phyloP scores from a whole-genome alignment of 2,329 filamentous ascomycete genomes.

The Lasiodiplodia citricola region DNA sequence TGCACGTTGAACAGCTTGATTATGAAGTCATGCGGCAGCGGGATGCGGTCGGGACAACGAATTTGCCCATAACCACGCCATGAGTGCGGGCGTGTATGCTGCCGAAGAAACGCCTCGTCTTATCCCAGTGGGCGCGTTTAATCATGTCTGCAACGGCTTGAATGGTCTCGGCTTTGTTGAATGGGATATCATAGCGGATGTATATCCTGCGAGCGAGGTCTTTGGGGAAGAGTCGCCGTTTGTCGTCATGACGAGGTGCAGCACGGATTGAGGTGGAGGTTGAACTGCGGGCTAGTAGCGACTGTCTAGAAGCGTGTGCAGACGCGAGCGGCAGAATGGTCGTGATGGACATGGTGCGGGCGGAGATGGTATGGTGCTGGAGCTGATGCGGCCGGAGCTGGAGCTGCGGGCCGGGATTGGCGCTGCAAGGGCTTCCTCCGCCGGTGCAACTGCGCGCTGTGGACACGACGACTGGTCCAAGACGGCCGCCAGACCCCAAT shows the following conservation, averaged over 20 bases:
- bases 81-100: conserved; percentile 55
- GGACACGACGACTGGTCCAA: conserved; percentile 23
- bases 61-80: conserved; percentile 54
- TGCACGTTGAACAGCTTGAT: conserved; percentile 59
- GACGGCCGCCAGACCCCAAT: conserved; percentile 2
- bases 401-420: conserved; percentile 6
- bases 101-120: conserved; percentile 44
- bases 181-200: conserved; percentile 49
- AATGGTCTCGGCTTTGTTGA: conserved; percentile 51
- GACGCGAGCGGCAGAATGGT: neutral
- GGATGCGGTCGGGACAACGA: conserved; percentile 44
- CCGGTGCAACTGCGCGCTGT: conserved; percentile 7
- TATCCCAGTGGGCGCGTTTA: conserved; percentile 52
- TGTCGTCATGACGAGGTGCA: neutral
- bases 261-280: neutral
- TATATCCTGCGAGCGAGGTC: conserved; percentile 37
- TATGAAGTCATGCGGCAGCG: conserved; percentile 53
- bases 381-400: neutral
- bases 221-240: neutral
- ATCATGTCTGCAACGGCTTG: conserved; percentile 53
- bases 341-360: neutral
- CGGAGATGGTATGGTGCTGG: neutral
- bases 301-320: neutral
- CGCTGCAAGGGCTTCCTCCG: conserved; percentile 20
- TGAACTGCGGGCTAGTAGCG: neutral